A percentile compares a stretch with the other conserved stretches of the same genome.
Conservation (phyloP, 1,139 yeast species). For the Suhomyces coccinellae region DNA sequence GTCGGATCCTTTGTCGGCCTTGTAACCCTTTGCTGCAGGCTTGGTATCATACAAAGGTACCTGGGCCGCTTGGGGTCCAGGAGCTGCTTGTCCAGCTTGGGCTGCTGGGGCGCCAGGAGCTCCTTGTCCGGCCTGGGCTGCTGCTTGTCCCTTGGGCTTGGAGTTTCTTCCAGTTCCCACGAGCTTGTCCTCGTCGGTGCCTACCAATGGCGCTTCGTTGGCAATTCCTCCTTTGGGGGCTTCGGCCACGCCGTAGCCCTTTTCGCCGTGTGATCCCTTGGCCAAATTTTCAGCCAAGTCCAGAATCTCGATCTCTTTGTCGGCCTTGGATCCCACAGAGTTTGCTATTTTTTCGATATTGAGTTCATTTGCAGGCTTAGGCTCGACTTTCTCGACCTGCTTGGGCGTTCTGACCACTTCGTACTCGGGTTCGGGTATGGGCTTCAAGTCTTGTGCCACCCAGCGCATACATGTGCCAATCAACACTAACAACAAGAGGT, state of each 20-base stretch:
- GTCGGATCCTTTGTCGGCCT: slow-evolving; percentile 16
- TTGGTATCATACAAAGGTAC: slow-evolving; percentile 6
- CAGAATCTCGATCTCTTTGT: slow-evolving; percentile 31
- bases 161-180: slow-evolving; percentile 26
- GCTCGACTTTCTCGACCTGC: slow-evolving; percentile 4
- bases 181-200: slow-evolving; percentile 40
- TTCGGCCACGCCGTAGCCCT: slow-evolving; percentile 44
- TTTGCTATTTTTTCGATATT: slow-evolving; percentile 29
- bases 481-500: slow-evolving; percentile 35
- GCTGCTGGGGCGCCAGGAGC: not conserved
- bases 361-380: slow-evolving; percentile 17
- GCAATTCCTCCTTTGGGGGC: slow-evolving; percentile 56
- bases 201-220: slow-evolving; percentile 48
- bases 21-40: slow-evolving; percentile 15
- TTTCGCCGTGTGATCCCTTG: slow-evolving; percentile 44
- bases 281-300: slow-evolving; percentile 47
- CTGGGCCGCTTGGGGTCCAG: not conserved
- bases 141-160: slow-evolving; percentile 9
- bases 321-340: slow-evolving; percentile 25
- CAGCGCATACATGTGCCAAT: slow-evolving; percentile 40
- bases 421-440: slow-evolving; percentile 29
- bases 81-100: too few species aligned
- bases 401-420: slow-evolving; percentile 27
- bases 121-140: not conserved
- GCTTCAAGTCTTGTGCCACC: slow-evolving; percentile 40